A percentile compares a stretch with the other conserved stretches of the same genome.
These are phyloP conservation scores for Bryoerythrophyllum caledonicum DNA, from an alignment of 225 moss, liverwort and hornwort species.

Conservation along the genomic window DNA sequence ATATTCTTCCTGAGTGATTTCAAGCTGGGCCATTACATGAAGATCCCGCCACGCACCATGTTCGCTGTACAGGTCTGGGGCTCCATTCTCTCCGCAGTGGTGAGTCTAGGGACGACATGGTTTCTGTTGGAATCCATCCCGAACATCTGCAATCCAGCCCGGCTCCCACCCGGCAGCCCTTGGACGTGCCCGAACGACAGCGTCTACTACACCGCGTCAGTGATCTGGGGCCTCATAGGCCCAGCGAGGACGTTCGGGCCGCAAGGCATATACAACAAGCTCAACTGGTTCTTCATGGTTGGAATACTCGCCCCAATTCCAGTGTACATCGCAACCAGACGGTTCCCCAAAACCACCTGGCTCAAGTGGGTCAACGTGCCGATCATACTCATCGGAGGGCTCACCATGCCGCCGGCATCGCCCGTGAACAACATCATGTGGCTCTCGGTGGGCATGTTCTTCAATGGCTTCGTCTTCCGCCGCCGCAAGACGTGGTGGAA, in stretches of 20 bases:
- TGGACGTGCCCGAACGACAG: constrained; percentile 67
- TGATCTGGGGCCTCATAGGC: constrained; percentile 73
- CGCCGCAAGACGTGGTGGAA: constrained; percentile 67
- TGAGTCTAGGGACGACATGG: constrained; percentile 46
- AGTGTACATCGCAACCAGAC: constrained; percentile 31
- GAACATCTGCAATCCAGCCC: constrained; percentile 48
- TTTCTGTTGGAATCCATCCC: constrained; percentile 53
- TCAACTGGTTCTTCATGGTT: constrained; percentile 64
- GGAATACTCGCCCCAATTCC: constrained; percentile 55
- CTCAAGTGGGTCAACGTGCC: constrained; percentile 59
- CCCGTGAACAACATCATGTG: constrained; percentile 60
- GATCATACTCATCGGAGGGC: constrained; percentile 42
- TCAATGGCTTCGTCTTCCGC: constrained; percentile 56
- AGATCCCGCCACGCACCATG: constrained; percentile 81
- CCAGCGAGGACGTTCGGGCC: constrained; percentile 59
- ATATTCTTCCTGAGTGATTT: constrained; percentile 65
- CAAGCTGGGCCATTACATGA: constrained; percentile 90
- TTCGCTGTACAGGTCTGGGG: constrained; percentile 52
- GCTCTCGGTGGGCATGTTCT: constrained; percentile 60
- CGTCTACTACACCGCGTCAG: constrained; percentile 52
- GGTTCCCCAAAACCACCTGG: constrained; percentile 33
- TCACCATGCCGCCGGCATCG: constrained; percentile 58
- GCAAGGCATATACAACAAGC: constrained; percentile 46
- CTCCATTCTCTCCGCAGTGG: constrained; percentile 41
- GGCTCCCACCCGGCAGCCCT: constrained; percentile 49